Evolutionary conservation across 164 flowering plant species (phyloP), one percentile per base, ranked within the genome.

Genomic region (Hamamelis virginiana): DNA sequence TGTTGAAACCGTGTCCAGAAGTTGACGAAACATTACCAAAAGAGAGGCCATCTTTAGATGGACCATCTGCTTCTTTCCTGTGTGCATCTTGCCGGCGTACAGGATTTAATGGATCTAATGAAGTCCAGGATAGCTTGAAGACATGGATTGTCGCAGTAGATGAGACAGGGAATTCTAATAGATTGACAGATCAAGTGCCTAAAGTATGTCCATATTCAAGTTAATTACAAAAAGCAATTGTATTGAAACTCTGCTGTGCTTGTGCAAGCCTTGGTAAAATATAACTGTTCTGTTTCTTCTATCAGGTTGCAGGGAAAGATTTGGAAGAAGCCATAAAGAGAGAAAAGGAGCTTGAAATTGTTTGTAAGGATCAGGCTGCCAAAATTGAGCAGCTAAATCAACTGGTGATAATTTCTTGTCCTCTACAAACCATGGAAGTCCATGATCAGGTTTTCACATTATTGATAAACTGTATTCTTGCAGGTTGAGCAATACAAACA

Each of bases 321-420:
- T 64, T 65, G 57, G 71, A 64, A 64, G 70, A 69, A 48, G 82
- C 80, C 18, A 70, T 21, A 8, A 77, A 68, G 64, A 82, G 77
- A 70, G 82, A 76, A 76, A 78, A 73, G 71, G 89, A 88, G 67
- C 95, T 94, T 66, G 89, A 88, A 76, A 80, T 56, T 60, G 51
- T 86, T 57, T 91, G 97, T 65, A 79, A 60, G 55, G 92, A 89
- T 69, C 97, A 94, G 77, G 85, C 84, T 56, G 81, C 89, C 50
- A 82, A 87, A 84, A 91, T 92, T 62, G 90, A 89, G 82, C 82
- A 85, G 69, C 83, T 95, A 38, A 85, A 78, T 66, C 72, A 19
- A 47, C 73, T 82, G 91, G 98, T 91, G 71, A 76, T 62, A 41
- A 28, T 58, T 59, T 52, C 48, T 69, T 52, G 12, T 60, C 43